Conservation (phyloP, 1,284 basidiomycete genomes). For the Vanrija sp. region DNA sequence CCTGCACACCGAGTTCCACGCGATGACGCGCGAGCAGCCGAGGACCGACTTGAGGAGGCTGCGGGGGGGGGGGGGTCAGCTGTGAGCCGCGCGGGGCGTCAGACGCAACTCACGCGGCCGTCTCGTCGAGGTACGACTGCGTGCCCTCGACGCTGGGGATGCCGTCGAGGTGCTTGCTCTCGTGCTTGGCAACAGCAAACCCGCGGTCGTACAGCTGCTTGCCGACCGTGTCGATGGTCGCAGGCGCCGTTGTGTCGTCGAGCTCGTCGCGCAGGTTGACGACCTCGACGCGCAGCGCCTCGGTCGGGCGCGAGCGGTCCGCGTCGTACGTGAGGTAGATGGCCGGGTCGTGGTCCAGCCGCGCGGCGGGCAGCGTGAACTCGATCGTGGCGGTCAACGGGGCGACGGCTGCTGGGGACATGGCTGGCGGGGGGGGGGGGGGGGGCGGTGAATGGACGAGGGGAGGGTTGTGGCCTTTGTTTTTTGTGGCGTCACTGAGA, state of each 20-base stretch:
- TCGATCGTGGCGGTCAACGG: constrained; percentile 22
- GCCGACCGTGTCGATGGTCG: neutral
- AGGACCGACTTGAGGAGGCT: constrained; percentile 24
- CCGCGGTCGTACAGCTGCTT: constrained; percentile 29
- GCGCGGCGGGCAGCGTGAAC: constrained; percentile 25
- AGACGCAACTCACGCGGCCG: constrained; percentile 20
- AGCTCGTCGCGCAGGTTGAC: constrained; percentile 26
- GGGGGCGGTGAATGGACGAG: too few species aligned
- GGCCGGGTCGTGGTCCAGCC: constrained; percentile 18
- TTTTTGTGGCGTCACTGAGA: too few species aligned
- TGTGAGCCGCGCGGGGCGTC: too few species aligned
- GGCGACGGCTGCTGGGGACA: too few species aligned
- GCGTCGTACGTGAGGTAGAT: constrained; percentile 21
- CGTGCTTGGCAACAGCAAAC: constrained; percentile 27
- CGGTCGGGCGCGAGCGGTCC: constrained; percentile 19
- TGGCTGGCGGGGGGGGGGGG: too few species aligned
- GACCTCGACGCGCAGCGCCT: constrained; percentile 23
- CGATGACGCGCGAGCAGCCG: constrained; percentile 32
- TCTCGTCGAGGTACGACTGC: constrained; percentile 28
- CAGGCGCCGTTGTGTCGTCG: neutral
- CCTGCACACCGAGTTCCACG: constrained; percentile 35
- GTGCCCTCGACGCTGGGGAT: constrained; percentile 28
- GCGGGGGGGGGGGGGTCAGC: neutral
- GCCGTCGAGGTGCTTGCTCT: constrained; percentile 10
- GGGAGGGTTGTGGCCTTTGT: too few species aligned